Evolutionary conservation across 345 rosid species (phyloP).

Genomic region (Erucastrum elatum): DNA sequence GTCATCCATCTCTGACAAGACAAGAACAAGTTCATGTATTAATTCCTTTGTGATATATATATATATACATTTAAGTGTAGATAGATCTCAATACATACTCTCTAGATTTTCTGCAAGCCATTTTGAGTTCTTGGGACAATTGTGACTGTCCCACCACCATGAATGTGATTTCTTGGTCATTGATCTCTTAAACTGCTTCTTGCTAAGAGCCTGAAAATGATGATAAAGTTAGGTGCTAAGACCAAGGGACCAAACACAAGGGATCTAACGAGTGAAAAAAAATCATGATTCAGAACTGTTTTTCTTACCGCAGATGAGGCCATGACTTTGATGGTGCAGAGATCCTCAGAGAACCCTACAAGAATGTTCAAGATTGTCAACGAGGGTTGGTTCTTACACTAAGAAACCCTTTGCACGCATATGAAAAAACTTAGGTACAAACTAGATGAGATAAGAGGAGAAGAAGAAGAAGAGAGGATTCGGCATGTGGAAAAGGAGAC

Average conservation of each 20-base stretch:
- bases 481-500: slow-evolving; percentile 29
- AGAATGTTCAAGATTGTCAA: slow-evolving; percentile 8
- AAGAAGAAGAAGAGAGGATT: background rate
- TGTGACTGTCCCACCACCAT: slow-evolving; percentile 95
- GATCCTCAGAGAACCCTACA: slow-evolving; percentile 1
- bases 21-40: slow-evolving; percentile 1
- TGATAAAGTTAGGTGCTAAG: slow-evolving; percentile 5
- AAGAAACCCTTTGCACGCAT: background rate
- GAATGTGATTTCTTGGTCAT: slow-evolving; percentile 61
- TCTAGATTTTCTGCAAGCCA: slow-evolving; percentile 89
- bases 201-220: slow-evolving; percentile 30
- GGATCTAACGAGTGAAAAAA: slow-evolving; percentile 7
- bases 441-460: slow-evolving; percentile 31
- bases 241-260: slow-evolving; percentile 19
- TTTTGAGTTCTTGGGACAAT: slow-evolving; percentile 68
- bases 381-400: too few relatives aligned
- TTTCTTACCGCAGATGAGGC: slow-evolving; percentile 40
- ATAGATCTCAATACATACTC: slow-evolving; percentile 45
- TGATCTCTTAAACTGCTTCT: slow-evolving; percentile 49
- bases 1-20: slow-evolving; percentile 77
- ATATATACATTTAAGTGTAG: background rate
- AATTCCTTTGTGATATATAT: too few relatives aligned
- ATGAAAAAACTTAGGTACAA: slow-evolving; percentile 4
- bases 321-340: slow-evolving; percentile 17
- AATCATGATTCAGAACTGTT: background rate